Evolutionary conservation across 2,329 filamentous ascomycete species (phyloP).

Genomic region (Aspergillus sp.): DNA sequence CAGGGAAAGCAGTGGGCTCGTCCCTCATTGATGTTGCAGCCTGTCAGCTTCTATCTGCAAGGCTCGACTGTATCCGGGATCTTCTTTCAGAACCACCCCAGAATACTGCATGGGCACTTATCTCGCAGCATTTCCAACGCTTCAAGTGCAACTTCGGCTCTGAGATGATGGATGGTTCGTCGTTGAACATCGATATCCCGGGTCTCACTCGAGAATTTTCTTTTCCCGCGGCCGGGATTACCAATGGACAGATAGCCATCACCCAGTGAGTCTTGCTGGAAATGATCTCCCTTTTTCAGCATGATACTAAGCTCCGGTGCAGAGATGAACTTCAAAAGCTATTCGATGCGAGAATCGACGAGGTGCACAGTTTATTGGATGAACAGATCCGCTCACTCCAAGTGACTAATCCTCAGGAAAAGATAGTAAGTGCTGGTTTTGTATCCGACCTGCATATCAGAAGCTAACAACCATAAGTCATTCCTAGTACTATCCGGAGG

Average conservation of each 20-base stretch:
- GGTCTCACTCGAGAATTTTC: background rate
- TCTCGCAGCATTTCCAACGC: background rate
- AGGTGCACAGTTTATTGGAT: background rate
- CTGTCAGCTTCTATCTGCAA: background rate
- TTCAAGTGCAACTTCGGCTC: constrained; percentile 1
- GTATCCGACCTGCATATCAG: background rate
- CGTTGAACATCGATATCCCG: background rate
- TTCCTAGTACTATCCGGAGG: constrained; percentile 4
- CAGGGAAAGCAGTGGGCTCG: background rate
- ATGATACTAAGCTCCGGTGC: background rate
- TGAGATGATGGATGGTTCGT: background rate
- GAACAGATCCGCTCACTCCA: background rate
- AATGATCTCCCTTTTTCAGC: background rate
- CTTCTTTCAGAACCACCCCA: background rate
- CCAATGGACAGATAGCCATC: background rate
- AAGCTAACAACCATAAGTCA: background rate
- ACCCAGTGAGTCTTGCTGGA: background rate
- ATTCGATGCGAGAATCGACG: background rate
- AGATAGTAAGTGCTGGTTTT: background rate
- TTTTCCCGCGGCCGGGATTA: background rate
- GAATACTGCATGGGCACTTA: background rate
- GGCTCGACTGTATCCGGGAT: background rate
- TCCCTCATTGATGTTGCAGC: background rate
- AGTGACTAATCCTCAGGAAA: background rate
- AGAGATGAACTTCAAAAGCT: background rate